A percentile compares a stretch with the other conserved stretches of the same genome.
Conservation (phyloP, 2,329 filamentous ascomycete genomes). For the Gaeumannomyces tritici region DNA sequence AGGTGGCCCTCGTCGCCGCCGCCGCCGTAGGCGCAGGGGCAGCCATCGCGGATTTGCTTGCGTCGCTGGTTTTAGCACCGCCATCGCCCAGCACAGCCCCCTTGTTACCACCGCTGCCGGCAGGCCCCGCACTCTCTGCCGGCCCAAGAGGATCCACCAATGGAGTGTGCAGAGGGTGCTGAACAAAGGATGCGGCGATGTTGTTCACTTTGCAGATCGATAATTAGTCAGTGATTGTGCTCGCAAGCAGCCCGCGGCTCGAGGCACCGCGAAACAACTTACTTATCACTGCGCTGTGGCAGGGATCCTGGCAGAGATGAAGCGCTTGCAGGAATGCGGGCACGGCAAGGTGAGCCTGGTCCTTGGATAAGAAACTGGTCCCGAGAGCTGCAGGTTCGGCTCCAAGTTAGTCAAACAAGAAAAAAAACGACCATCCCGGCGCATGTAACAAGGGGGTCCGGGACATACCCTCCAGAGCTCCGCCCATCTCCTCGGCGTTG, state of each 20-base stretch:
- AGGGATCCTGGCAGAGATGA: slow-evolving; percentile 53
- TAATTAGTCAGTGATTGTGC: slow-evolving; percentile 6
- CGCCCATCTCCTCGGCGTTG: slow-evolving; percentile 62
- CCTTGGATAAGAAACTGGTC: slow-evolving; percentile 62
- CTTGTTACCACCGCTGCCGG: neutral
- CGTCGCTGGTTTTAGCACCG: slow-evolving; percentile 7
- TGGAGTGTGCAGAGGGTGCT: slow-evolving; percentile 40
- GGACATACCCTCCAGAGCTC: slow-evolving; percentile 55
- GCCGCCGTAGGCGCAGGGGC: neutral
- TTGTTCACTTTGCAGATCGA: slow-evolving; percentile 57
- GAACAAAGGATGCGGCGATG: slow-evolving; percentile 62
- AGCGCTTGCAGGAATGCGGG: slow-evolving; percentile 83
- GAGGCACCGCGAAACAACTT: slow-evolving; percentile 19
- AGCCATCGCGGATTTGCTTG: slow-evolving; percentile 11
- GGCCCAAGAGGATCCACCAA: slow-evolving; percentile 11
- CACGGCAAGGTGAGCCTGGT: slow-evolving; percentile 70
- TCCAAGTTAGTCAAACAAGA: slow-evolving; percentile 6
- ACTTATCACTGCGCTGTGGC: slow-evolving; percentile 75
- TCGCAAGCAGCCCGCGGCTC: neutral
- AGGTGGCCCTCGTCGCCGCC: slow-evolving; percentile 43
- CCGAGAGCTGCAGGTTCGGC: slow-evolving; percentile 51
- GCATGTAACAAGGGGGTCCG: neutral
- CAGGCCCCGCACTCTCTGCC: neutral
- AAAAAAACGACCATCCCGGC: slow-evolving; percentile 2
- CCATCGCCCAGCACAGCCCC: neutral